Evolutionary conservation across 2,329 filamentous ascomycete species (phyloP).

Genomic region (Parascedosporium putredinis): DNA sequence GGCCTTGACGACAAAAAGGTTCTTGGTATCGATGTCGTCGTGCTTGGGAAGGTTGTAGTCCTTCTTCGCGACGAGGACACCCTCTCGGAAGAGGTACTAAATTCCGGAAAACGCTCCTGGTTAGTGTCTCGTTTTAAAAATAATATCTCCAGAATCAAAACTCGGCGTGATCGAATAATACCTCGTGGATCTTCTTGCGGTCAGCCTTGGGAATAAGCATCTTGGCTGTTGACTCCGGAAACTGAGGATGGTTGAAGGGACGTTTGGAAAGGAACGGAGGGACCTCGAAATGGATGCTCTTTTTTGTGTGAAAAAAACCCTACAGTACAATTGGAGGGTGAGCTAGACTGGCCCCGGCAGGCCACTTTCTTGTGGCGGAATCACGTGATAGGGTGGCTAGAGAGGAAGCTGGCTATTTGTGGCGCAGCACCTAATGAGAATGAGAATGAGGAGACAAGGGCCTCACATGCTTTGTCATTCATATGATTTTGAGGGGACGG

Average conservation of each 20-base stretch:
- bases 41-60: constrained; percentile 98
- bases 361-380: not conserved
- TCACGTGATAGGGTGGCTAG: constrained; percentile 1
- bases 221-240: constrained; percentile 42
- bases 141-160: constrained; percentile 12
- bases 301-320: constrained; percentile 37
- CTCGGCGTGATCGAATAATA: constrained; percentile 20
- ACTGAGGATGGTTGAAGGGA: constrained; percentile 13
- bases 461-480: too few relatives aligned
- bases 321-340: constrained; percentile 16
- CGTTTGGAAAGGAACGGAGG: constrained; percentile 14
- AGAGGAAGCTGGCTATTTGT: not conserved
- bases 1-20: constrained; percentile 99
- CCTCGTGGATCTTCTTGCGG: constrained; percentile 99
- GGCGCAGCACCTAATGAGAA: not conserved
- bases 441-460: too few relatives aligned
- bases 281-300: constrained; percentile 31
- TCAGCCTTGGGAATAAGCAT: constrained; percentile 99
- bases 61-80: constrained; percentile 95
- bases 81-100: constrained; percentile 92
- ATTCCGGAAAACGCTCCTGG: constrained; percentile 6
- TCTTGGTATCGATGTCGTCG: constrained; percentile 97
- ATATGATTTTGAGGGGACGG: too few relatives aligned
- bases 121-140: constrained; percentile 12
- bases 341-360: not conserved